Base-by-base conservation (phyloP, 345 rosid species). In the Aquilaria sinensis region DNA sequence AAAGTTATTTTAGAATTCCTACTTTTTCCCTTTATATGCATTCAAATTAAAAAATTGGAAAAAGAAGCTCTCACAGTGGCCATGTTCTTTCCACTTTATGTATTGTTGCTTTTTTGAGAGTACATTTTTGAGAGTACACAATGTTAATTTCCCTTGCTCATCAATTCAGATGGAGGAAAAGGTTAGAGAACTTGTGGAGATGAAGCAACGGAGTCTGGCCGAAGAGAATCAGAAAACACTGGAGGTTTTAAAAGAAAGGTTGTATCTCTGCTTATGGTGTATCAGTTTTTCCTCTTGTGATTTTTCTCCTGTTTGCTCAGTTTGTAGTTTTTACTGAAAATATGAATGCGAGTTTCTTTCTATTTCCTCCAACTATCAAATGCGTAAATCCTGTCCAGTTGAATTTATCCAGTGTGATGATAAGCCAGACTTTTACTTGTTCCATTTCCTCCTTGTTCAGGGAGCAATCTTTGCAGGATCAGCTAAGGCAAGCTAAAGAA, bases 221-320 rank as follows among this genome's bases (percentile, higher is more conserved):
- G 97, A 94, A 85, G 99, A 94, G 78, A 94, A 94, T 68, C 99
- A 91, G 78, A 94, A 94, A 78, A 91, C 96, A 2, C 73, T 94
- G 47, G 99, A 91, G 73, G 85, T 85, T 62, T 85, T 94, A 45
- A 89, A 88, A 75, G 97, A 94, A 52, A 84, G 97, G 99, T 94
- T 78, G 43, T 31, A 9, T 51, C 53, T 67, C 31, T 57, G 46
- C 46, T 31, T 48, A 12, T 37, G 51, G 51, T 43, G 43, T 57
- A n/a, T 48, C 31, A 2, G n/a, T 14, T 72, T 16, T 30, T 45
- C 6, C 57, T 46, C 6, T 52, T 37, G 2, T 13, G 46, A 10
- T 12, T 46, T 32, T 37, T 8, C 50, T 43, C 56, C 58, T 57
- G 34, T 41, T 48, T 37, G 51, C 50, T 47, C 33, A 15, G 43